Conservation (phyloP, 345 rosid genomes). For the Draba incana region DNA sequence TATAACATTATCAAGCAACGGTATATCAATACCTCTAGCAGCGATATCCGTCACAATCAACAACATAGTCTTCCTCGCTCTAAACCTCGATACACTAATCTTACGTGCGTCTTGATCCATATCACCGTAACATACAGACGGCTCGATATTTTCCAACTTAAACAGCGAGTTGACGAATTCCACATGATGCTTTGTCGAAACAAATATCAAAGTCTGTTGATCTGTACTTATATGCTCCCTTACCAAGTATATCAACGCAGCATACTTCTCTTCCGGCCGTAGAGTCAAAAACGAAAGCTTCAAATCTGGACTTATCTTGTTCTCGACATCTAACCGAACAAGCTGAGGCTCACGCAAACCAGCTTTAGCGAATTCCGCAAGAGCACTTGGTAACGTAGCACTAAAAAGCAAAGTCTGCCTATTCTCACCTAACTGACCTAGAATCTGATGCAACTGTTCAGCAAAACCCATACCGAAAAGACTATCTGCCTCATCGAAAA, state of each 20-base stretch:
- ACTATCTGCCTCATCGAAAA: slow-evolving; percentile 96
- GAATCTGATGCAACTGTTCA: slow-evolving; percentile 82
- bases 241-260: slow-evolving; percentile 78
- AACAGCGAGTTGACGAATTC: slow-evolving; percentile 84
- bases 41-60: slow-evolving; percentile 95
- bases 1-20: slow-evolving; percentile 94
- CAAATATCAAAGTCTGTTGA: slow-evolving; percentile 86
- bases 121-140: slow-evolving; percentile 96
- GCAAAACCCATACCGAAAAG: slow-evolving; percentile 93
- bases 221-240: slow-evolving; percentile 79
- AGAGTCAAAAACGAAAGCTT: slow-evolving; percentile 68
- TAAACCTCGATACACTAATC: slow-evolving; percentile 83
- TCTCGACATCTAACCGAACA: slow-evolving; percentile 87
- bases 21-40: slow-evolving; percentile 97
- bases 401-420: slow-evolving; percentile 95
- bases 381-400: slow-evolving; percentile 95
- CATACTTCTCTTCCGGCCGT: slow-evolving; percentile 87
- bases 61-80: slow-evolving; percentile 84
- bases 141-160: slow-evolving; percentile 76
- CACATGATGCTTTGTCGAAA: slow-evolving; percentile 96
- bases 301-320: slow-evolving; percentile 92
- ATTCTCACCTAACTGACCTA: slow-evolving; percentile 80
- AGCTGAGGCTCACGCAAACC: slow-evolving; percentile 94
- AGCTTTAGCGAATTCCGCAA: slow-evolving; percentile 95
- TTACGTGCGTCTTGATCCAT: slow-evolving; percentile 99